Evolutionary conservation across 78 protist species (phyloP).

Genomic region (Dictyostelium purpureum): DNA sequence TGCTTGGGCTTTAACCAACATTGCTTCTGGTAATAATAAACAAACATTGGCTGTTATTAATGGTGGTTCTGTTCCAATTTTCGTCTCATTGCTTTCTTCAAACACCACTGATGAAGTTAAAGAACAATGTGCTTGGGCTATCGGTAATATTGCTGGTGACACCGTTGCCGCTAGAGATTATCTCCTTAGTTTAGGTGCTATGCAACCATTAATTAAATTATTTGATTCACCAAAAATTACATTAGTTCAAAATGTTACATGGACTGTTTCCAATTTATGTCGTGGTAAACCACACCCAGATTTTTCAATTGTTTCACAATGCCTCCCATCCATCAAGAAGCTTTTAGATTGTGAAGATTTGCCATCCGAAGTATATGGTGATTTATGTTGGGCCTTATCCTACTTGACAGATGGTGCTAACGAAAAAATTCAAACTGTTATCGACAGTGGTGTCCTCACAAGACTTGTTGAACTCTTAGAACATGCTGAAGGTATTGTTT

Average conservation of each 20-base stretch:
- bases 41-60: conserved; percentile 91
- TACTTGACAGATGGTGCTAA: conserved; percentile 96
- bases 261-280: conserved; percentile 93
- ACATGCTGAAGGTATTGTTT: conserved; percentile 61
- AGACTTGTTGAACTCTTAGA: conserved; percentile 90
- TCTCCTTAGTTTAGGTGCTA: conserved; percentile 11
- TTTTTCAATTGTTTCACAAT: conserved; percentile 48
- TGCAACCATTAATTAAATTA: conserved; percentile 3
- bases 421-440: conserved; percentile 87
- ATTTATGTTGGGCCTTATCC: conserved; percentile 97
- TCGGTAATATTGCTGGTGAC: conserved; percentile 99
- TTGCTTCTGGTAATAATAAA: conserved; percentile 95
- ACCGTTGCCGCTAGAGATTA: conserved; percentile 88
- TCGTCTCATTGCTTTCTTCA: conserved; percentile 85
- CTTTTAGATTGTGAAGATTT: background rate
- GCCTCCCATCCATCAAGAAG: background rate
- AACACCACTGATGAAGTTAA: conserved; percentile 85
- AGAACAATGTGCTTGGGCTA: conserved; percentile 99
- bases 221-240: background rate
- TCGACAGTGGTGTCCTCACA: conserved; percentile 82
- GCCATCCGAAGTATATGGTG: conserved; percentile 89
- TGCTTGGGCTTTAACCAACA: conserved; percentile 98
- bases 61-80: conserved; percentile 90
- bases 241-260: conserved; percentile 93
- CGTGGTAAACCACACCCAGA: conserved; percentile 79